Percentiles rank a stretch among this genome's conserved stretches.
phyloP scores from a whole-genome alignment of 371 early-diverging fungal genomes.

The Actinomucor elegans region DNA sequence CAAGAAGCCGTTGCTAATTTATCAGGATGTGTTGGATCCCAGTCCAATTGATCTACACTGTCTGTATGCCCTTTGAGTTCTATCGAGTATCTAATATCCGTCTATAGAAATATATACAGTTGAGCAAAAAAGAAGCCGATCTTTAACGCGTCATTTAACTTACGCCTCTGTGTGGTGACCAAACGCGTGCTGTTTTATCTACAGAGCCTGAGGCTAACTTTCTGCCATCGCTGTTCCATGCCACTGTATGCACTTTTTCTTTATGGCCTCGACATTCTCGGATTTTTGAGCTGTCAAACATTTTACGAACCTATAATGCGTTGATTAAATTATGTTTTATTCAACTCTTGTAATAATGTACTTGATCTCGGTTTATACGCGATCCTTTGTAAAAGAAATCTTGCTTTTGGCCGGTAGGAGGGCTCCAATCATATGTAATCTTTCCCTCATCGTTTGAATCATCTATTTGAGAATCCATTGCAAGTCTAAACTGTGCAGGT shows the following conservation, averaged over 20 bases:
- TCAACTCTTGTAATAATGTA: conserved; percentile 1
- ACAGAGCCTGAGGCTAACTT: conserved; percentile 67
- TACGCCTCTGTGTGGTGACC: conserved; percentile 67
- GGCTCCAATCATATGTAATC: conserved; percentile 44
- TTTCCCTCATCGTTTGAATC: conserved; percentile 17
- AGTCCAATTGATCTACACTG: conserved; percentile 81
- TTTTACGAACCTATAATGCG: conserved; percentile 24
- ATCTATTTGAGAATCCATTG: conserved; percentile 6
- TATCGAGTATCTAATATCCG: conserved; percentile 58
- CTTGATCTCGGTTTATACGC: conserved; percentile 30
- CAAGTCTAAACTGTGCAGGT: too few species aligned
- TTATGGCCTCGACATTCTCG: conserved; percentile 60
- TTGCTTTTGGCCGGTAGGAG: conserved; percentile 32
- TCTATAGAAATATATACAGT: conserved; percentile 26
- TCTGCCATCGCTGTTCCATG: conserved; percentile 69
- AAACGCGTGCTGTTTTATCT: conserved; percentile 69
- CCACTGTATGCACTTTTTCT: conserved; percentile 64
- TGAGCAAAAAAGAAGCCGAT: background rate
- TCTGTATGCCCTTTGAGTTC: conserved; percentile 84
- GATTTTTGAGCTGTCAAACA: conserved; percentile 38
- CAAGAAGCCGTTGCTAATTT: conserved; percentile 81
- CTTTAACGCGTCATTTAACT: background rate
- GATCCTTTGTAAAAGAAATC: conserved; percentile 32
- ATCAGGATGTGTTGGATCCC: conserved; percentile 80
- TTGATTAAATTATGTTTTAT: background rate